Evolutionary conservation across 2,329 filamentous ascomycete genomes (phyloP).

Genomic region (Fusarium poae): DNA sequence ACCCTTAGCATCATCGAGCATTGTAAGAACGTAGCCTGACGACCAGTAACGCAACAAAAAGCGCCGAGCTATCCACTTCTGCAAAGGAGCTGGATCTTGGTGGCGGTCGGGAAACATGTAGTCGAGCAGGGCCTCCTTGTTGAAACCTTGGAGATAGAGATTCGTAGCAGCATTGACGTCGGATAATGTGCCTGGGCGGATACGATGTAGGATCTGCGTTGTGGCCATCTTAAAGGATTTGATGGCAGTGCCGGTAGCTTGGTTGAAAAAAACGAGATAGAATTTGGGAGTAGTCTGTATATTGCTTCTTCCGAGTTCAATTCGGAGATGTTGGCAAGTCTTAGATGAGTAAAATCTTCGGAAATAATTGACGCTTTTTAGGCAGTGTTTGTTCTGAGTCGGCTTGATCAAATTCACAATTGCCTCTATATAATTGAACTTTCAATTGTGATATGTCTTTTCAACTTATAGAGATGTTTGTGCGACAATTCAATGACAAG

Average conservation of each 20-base stretch:
- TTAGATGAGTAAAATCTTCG: not conserved
- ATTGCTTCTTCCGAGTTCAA: not conserved
- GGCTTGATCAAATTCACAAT: not conserved
- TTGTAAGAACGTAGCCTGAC: slow-evolving; percentile 50
- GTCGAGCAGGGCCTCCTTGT: slow-evolving; percentile 50
- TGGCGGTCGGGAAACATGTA: slow-evolving; percentile 51
- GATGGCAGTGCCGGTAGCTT: not conserved
- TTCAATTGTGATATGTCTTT: not conserved
- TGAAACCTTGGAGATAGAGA: slow-evolving; percentile 51
- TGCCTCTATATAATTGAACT: not conserved
- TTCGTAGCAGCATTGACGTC: slow-evolving; percentile 48
- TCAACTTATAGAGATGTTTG: not conserved
- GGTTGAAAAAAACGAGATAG: not conserved
- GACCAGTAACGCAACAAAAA: slow-evolving; percentile 54
- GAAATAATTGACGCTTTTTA: not conserved
- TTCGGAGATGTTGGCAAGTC: not conserved
- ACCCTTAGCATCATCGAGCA: slow-evolving; percentile 41
- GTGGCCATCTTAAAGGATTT: slow-evolving; percentile 25
- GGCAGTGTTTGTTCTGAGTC: not conserved
- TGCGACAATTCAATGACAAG: not conserved
- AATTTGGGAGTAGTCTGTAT: not conserved
- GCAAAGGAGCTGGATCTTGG: slow-evolving; percentile 39
- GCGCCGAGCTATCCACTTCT: slow-evolving; percentile 44
- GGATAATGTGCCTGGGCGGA: slow-evolving; percentile 51
- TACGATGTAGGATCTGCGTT: slow-evolving; percentile 34